A percentile compares a stretch with the other conserved stretches of the same genome.
Evolutionary conservation across 352 stramenopile genomes (phyloP).

Genomic region (Phytophthora vignae): DNA sequence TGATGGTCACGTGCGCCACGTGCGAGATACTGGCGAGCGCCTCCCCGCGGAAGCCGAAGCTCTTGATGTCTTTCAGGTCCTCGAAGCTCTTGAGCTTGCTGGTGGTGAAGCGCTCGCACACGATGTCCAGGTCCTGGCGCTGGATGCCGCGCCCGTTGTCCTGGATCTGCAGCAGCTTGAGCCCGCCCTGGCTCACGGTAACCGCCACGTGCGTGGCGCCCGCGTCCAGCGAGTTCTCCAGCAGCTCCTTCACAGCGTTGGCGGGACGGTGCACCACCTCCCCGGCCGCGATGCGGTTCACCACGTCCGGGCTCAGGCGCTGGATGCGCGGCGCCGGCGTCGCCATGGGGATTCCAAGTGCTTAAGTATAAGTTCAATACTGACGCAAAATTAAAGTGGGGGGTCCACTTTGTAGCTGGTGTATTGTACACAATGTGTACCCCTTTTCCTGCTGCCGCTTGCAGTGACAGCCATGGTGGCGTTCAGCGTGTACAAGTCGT

Average conservation of each 20-base stretch:
- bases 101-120: conserved; percentile 98
- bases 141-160: conserved; percentile 96
- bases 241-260: conserved; percentile 97
- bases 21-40: conserved; percentile 97
- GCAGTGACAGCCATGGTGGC: conserved; percentile 32
- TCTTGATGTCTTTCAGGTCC: conserved; percentile 94
- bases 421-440: neutral
- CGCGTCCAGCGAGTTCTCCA: conserved; percentile 99
- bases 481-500: conserved; percentile 74
- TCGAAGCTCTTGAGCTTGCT: conserved; percentile 96
- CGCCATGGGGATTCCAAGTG: conserved; percentile 1
- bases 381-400: conserved; percentile 29
- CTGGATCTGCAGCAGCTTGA: conserved; percentile 95
- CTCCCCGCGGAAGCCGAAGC: conserved; percentile 99
- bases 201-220: conserved; percentile 87
- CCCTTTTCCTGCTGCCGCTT: neutral
- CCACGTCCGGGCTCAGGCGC: conserved; percentile 90
- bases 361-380: conserved; percentile 7
- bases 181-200: conserved; percentile 82
- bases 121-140: conserved; percentile 92
- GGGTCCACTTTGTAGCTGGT: neutral
- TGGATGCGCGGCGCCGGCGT: conserved; percentile 67
- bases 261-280: conserved; percentile 97
- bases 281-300: conserved; percentile 95
- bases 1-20: conserved; percentile 94